phyloP scores from a whole-genome alignment of 75 land plant genomes.

The Adiantum capillusveneris region DNA sequence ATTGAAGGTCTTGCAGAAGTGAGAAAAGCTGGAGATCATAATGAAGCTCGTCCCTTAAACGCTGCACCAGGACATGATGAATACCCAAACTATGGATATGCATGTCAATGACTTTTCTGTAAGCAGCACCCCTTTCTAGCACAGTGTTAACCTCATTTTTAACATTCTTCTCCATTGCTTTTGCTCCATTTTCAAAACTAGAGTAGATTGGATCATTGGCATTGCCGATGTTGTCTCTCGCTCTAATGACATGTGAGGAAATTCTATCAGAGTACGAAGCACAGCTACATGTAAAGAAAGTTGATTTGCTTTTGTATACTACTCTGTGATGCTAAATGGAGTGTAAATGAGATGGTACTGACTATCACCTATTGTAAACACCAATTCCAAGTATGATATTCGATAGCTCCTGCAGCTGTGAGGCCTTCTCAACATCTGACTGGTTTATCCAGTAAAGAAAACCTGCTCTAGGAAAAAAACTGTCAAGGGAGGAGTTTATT shows the following conservation, averaged over 20 bases:
- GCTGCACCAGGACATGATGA: constrained; percentile 21
- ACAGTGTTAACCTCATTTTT: constrained; percentile 8
- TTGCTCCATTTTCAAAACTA: constrained; percentile 11
- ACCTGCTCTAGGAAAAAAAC: constrained; percentile 27
- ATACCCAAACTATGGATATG: constrained; percentile 10
- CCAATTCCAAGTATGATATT: constrained; percentile 20
- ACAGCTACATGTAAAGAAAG: no score
- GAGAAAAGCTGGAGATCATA: constrained; percentile 13
- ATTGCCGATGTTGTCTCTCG: constrained; percentile 14
- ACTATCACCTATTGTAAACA: constrained; percentile 25
- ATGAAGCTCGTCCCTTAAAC: constrained; percentile 23
- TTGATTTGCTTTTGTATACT: neutral
- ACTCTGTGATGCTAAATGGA: neutral
- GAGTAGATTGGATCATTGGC: constrained; percentile 1
- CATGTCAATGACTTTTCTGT: constrained; percentile 3
- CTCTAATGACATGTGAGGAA: no score
- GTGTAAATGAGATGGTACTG: neutral
- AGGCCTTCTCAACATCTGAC: constrained; percentile 12
- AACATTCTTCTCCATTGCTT: constrained; percentile 5
- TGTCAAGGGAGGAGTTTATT: constrained; percentile 12
- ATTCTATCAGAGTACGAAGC: no score
- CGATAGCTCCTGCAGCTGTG: constrained; percentile 23
- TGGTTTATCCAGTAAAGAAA: constrained; percentile 25
- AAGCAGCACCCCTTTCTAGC: constrained; percentile 7
- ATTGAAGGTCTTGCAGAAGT: constrained; percentile 6